Percentiles rank a stretch among this genome's conserved stretches.
These are phyloP conservation scores for Pleurozium schreberi DNA, from an alignment of 225 moss, liverwort and hornwort genomes.

Conservation along the genomic window DNA sequence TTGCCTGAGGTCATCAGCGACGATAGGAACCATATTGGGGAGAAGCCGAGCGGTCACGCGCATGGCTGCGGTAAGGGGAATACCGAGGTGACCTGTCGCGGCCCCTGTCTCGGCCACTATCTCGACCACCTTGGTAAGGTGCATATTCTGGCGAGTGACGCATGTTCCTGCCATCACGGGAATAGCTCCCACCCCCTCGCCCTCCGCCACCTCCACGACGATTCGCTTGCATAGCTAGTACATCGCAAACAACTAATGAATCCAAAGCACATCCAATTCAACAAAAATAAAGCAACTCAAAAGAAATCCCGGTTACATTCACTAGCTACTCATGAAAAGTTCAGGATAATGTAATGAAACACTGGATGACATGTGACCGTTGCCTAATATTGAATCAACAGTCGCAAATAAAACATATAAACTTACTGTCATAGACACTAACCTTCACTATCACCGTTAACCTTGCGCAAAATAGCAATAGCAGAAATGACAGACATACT, in stretches of 20 bases:
- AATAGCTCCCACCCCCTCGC: constrained; percentile 70
- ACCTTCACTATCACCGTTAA: too few relatives aligned
- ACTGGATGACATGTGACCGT: not conserved
- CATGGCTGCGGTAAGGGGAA: constrained; percentile 90
- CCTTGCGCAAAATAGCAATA: not conserved
- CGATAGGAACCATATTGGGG: constrained; percentile 83
- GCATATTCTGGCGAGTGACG: constrained; percentile 92
- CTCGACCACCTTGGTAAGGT: constrained; percentile 74
- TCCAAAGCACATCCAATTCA: not conserved
- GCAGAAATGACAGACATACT: not conserved
- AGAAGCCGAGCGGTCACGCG: constrained; percentile 78
- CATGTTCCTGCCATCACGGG: constrained; percentile 65
- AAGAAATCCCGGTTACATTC: too few relatives aligned
- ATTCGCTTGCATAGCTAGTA: constrained; percentile 80
- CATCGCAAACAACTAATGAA: not conserved
- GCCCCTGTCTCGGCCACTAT: constrained; percentile 46
- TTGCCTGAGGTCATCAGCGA: constrained; percentile 38
- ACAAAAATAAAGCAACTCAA: not conserved
- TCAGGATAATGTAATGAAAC: too few relatives aligned
- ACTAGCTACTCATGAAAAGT: not conserved
- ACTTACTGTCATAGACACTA: not conserved
- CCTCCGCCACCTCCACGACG: constrained; percentile 80
- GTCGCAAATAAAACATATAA: not conserved
- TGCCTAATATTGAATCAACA: not conserved
- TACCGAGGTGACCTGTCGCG: constrained; percentile 70